Evolutionary conservation across 345 rosid genomes (phyloP).

Genomic region (Bretschneidera sinensis): DNA sequence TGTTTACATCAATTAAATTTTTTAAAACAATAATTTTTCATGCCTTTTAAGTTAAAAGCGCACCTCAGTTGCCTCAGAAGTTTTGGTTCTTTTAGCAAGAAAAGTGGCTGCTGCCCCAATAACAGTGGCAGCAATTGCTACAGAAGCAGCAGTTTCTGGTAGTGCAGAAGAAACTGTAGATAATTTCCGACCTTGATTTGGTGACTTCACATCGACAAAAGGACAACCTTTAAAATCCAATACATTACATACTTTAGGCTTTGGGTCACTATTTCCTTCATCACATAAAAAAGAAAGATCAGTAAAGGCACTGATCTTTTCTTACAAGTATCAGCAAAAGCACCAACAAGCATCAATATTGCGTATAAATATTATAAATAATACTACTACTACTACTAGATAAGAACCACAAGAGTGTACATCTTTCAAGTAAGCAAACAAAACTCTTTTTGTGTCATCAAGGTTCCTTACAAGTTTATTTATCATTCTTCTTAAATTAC

Average conservation of each 20-base stretch:
- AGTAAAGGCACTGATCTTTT: conserved; percentile 12
- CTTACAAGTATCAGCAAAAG: too few relatives aligned
- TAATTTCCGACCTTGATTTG: conserved; percentile 26
- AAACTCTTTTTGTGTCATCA: not conserved
- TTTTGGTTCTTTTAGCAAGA: conserved; percentile 54
- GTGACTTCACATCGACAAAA: conserved; percentile 21
- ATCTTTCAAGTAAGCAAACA: not conserved
- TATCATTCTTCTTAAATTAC: not conserved
- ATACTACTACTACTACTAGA: too few relatives aligned
- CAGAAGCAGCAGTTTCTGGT: conserved; percentile 74
- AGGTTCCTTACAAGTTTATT: not conserved
- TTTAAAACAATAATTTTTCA: not conserved
- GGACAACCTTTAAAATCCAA: conserved; percentile 17
- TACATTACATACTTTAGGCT: conserved; percentile 14
- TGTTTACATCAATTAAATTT: not conserved
- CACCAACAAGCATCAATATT: not conserved
- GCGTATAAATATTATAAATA: not conserved
- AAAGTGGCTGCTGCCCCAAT: conserved; percentile 88
- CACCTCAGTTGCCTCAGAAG: conserved; percentile 54
- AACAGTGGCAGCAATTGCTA: conserved; percentile 75
- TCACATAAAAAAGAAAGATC: conserved; percentile 14
- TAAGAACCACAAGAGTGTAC: not conserved
- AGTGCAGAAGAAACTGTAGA: conserved; percentile 32
- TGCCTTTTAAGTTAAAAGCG: not conserved
- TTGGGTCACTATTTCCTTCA: conserved; percentile 33